Base-by-base conservation (phyloP, 2,329 filamentous ascomycete species). In the Colletotrichum simmondsii region DNA sequence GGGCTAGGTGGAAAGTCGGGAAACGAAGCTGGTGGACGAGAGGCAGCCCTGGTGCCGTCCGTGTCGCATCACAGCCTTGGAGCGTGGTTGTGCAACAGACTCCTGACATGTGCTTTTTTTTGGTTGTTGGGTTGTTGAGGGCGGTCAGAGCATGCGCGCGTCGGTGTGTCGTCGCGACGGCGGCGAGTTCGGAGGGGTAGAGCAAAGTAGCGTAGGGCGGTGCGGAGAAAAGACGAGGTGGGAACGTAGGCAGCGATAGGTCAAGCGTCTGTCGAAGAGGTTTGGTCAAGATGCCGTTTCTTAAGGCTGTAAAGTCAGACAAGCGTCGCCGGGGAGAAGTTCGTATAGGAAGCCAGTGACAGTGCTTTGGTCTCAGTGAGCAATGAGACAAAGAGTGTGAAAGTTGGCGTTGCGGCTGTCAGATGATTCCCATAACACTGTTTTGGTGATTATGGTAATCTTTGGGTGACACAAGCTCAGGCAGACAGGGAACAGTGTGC, bases 1-100 rank as follows among this genome's bases (percentile, higher is more conserved):
- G 49, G 35, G 35, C 60, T 65, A 64, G 37, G 19, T 16, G 6
- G 22, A 22, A 37, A 12, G 61, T 60, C 30, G 62, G 52, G 37
- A 22, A 28, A 49, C 35, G 35, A 35, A 56, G 49, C 24, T 26
- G 53, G 46, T 54, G 53, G 42, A 65, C 37, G 60, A 69, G 61
- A 74, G 53, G 60, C 59, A 64, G 66, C 65, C 35, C 32, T 59
- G 63, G 30, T 68, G 52, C 61, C 62, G 71, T 63, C 57, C 62
- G 63, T 72, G 65, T 72, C 62, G 71, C 71, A 73, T 73, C 62
- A 73, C 71, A 68, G 61, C 60, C 60, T 65, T 61, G 19, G 42
- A 67, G 35, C 30, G 62, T 49, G 28, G 11, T 61, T 19, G 32
- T 67, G 68, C 52, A 53, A 32, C 62, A 22, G 61, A 28, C 46